These are phyloP conservation scores for Penicillium desertorum DNA, from an alignment of 495 filamentous ascomycete species.

Conservation along the genomic window DNA sequence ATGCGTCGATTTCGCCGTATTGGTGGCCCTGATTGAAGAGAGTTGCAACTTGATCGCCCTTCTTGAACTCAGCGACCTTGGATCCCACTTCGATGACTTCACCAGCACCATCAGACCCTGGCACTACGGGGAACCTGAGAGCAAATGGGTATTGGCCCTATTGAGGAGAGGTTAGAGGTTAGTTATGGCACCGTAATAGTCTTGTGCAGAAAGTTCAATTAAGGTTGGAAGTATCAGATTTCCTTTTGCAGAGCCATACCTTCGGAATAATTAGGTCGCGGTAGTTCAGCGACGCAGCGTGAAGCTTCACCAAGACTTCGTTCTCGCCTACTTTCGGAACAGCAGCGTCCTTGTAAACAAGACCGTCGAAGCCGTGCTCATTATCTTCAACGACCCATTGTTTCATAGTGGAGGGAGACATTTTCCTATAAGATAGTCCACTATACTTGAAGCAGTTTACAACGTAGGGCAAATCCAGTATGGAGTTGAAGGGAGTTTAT, in stretches of 20 bases:
- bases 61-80: slow-evolving; percentile 64
- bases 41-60: slow-evolving; percentile 70
- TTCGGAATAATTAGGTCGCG: slow-evolving; percentile 75
- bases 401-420: slow-evolving; percentile 56
- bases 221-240: background rate
- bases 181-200: background rate
- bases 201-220: background rate
- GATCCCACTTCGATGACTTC: slow-evolving; percentile 67
- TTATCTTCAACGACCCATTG: slow-evolving; percentile 62
- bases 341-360: slow-evolving; percentile 53
- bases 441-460: background rate
- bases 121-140: slow-evolving; percentile 56
- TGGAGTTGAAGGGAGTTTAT: slow-evolving; percentile 5
- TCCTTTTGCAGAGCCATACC: slow-evolving; percentile 30
- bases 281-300: slow-evolving; percentile 78
- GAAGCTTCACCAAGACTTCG: slow-evolving; percentile 74
- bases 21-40: slow-evolving; percentile 80
- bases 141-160: slow-evolving; percentile 71
- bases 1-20: slow-evolving; percentile 52
- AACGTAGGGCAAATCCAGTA: background rate
- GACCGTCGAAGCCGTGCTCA: slow-evolving; percentile 58
- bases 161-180: background rate
- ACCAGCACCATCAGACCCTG: slow-evolving; percentile 77
- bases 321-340: slow-evolving; percentile 64
- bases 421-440: slow-evolving; percentile 21